A percentile compares a stretch with the other conserved stretches of the same genome.
phyloP scores from a whole-genome alignment of 140 eudicot species.

The Anethum foeniculum region DNA sequence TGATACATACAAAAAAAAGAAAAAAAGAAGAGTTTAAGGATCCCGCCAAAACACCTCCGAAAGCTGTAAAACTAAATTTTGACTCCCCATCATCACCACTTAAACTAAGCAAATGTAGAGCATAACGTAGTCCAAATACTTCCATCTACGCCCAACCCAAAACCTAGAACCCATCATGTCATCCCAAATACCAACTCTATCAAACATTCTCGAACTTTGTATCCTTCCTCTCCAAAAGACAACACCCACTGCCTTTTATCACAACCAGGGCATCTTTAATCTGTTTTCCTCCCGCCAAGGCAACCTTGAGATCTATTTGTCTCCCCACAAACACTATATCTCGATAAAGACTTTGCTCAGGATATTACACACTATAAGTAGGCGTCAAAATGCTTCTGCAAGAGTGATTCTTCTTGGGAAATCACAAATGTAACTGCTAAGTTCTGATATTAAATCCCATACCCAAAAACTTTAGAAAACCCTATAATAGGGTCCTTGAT shows the following conservation, averaged over 20 bases:
- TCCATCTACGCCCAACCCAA: neutral
- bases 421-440: neutral
- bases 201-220: neutral
- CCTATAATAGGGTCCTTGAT: neutral
- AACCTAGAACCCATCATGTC: neutral
- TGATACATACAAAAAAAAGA: neutral
- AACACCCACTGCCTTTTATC: neutral
- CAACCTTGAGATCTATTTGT: neutral
- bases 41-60: neutral
- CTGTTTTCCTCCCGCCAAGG: neutral
- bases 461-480: neutral
- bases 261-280: neutral
- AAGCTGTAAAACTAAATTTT: neutral
- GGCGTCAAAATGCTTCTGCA: neutral
- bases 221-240: constrained; percentile 4
- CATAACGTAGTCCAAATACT: neutral
- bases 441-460: neutral
- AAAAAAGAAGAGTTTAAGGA: neutral
- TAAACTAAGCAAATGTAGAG: neutral
- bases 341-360: neutral
- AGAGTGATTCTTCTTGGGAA: neutral
- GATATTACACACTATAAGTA: neutral
- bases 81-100: neutral
- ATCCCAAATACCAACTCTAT: neutral
- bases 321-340: neutral